Evolutionary conservation across 345 rosid species (phyloP).

Genomic region (Corchorus capsularis): DNA sequence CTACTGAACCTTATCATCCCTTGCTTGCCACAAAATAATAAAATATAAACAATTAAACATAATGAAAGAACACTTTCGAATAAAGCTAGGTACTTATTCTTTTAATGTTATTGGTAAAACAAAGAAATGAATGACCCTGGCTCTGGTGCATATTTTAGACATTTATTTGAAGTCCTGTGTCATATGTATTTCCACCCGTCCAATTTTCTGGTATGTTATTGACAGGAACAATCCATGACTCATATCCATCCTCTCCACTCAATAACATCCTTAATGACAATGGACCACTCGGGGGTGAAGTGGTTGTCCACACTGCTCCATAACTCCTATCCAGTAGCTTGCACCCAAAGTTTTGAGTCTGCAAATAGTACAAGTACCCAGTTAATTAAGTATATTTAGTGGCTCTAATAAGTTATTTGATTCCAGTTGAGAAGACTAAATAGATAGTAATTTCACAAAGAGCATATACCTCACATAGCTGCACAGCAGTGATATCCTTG

Average conservation of each 20-base stretch:
- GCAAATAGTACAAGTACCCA: constrained; percentile 21
- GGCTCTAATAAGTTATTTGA: not conserved
- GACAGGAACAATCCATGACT: constrained; percentile 63
- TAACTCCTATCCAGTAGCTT: constrained; percentile 29
- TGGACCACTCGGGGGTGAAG: constrained; percentile 59
- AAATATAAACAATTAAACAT: constrained; percentile 13
- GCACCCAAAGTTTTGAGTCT: constrained; percentile 56
- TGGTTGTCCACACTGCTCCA: constrained; percentile 38
- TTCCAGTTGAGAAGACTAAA: not conserved
- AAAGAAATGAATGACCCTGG: constrained; percentile 1
- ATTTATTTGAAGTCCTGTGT: constrained; percentile 59
- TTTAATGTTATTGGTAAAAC: not conserved
- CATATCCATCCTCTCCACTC: constrained; percentile 57
- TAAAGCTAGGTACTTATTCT: not conserved
- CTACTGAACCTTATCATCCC: not conserved
- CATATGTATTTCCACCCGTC: constrained; percentile 65
- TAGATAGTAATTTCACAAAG: not conserved
- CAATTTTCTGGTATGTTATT: constrained; percentile 59
- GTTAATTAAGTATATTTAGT: not conserved
- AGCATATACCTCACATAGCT: constrained; percentile 62
- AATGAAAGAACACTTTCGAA: constrained; percentile 17
- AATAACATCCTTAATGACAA: constrained; percentile 64
- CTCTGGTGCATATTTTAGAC: constrained; percentile 2
- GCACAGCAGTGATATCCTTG: constrained; percentile 69
- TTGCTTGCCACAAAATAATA: not conserved